Evolutionary conservation across 2,329 filamentous ascomycete species (phyloP).

Genomic region (Tympanopsis confertula): DNA sequence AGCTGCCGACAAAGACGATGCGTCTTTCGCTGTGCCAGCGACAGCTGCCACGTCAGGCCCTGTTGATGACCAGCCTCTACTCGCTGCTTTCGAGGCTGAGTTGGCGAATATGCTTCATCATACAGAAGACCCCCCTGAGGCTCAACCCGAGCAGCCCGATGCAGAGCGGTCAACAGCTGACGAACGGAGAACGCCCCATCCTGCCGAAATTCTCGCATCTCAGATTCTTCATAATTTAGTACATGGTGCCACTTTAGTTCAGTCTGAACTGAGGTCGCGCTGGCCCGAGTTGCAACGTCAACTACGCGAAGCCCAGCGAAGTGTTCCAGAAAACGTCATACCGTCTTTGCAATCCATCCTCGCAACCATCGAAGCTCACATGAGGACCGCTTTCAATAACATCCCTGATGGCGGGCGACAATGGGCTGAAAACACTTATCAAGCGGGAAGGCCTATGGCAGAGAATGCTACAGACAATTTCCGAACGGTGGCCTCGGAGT

Average conservation of each 20-base stretch:
- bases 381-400: slow-evolving; percentile 16
- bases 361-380: not conserved
- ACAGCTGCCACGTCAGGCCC: too few species aligned
- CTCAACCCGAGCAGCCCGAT: too few species aligned
- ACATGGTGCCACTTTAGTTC: slow-evolving; percentile 18
- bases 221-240: slow-evolving; percentile 19
- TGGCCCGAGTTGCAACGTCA: not conserved
- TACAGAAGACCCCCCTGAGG: too few species aligned
- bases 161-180: too few species aligned
- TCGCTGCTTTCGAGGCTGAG: slow-evolving; percentile 15
- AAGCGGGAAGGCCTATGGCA: too few species aligned
- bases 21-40: too few species aligned
- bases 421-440: slow-evolving; percentile 19
- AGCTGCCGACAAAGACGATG: too few species aligned
- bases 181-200: too few species aligned
- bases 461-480: slow-evolving; percentile 23
- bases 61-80: too few species aligned
- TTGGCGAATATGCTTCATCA: slow-evolving; percentile 4
- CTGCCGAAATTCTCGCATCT: too few species aligned
- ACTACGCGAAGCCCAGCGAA: not conserved
- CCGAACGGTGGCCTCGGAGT: slow-evolving; percentile 23
- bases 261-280: slow-evolving; percentile 16
- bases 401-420: slow-evolving; percentile 19
- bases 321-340: not conserved
- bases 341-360: slow-evolving; percentile 5